Evolutionary conservation across 306 rosid genomes (phyloP), one percentile per base, ranked within the genome.

Genomic region (Prunus persica): DNA sequence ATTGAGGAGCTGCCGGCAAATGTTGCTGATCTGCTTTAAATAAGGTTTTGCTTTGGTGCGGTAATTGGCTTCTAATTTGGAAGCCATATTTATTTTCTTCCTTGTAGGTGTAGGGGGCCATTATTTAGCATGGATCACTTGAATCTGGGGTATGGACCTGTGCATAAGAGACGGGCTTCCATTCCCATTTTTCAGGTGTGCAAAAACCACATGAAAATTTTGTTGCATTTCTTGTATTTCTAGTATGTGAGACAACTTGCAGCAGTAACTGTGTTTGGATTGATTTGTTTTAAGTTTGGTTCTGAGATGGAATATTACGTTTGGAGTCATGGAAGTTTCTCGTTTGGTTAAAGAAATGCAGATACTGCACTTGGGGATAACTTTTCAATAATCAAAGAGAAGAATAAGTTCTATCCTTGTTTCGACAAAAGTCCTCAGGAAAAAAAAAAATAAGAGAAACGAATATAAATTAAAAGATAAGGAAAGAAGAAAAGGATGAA

Each of bases 1-100:
- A 56, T 89, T 57, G 93, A 87, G 82, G 93, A 87, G 82, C 89
- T 89, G 80, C 91, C 91, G 30, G 93, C 89, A 61, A 89, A 87
- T 80, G 88, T 89, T 78, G 89, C 88, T 62, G 91, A 89, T 88
- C 89, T 87, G 76, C 91, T 91, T 67, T 91, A 80, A 80, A 87
- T 43, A 65, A 79, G 78, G 71, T 73, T 76, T 76, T 77, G 27
- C 66, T 73, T 60, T 57, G 65, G 67, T 78, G 52, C 56, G 82
- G 66, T 79, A 50, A 52, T 65, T 71, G 82, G 88, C 71, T 51
- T 79, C 25, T 55, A 74, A 22, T 75, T 70, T 69, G 84, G 81
- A 78, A 79, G 78, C 73, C n/a, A 47, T 72, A 54, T 51, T 71
- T 72, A 49, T 76, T 72, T 69, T 70, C 75, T 62, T 74, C 72